phyloP scores from a whole-genome alignment of 140 eudicot genomes.

The Flaveria floridana region DNA sequence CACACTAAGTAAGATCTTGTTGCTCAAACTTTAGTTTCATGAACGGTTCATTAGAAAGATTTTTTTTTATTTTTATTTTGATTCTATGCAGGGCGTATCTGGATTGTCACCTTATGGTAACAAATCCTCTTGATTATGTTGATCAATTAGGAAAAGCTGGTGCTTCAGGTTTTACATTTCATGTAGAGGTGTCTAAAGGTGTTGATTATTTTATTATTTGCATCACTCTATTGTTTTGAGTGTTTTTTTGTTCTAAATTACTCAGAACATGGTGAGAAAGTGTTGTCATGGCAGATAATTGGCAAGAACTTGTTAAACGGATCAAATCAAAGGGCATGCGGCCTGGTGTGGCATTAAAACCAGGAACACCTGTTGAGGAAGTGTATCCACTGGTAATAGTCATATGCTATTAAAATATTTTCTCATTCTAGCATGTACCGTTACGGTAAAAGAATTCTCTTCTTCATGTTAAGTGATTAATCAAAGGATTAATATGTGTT shows the following conservation, averaged over 20 bases:
- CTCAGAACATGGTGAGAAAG: background rate
- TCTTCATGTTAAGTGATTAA: background rate
- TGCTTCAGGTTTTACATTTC: conserved; percentile 96
- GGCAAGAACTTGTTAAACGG: conserved; percentile 73
- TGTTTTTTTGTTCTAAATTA: background rate
- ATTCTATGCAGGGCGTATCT: conserved; percentile 65
- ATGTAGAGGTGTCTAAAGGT: conserved; percentile 93
- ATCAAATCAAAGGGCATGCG: conserved; percentile 83
- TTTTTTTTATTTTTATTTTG: background rate
- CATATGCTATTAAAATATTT: background rate
- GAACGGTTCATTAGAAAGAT: background rate
- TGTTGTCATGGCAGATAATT: conserved; percentile 54
- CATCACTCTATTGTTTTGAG: background rate
- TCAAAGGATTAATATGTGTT: background rate
- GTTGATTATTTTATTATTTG: conserved; percentile 19
- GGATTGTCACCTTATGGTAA: conserved; percentile 98
- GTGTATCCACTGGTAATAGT: conserved; percentile 75
- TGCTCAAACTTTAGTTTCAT: conserved; percentile 5
- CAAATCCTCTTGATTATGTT: conserved; percentile 91
- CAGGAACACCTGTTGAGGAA: conserved; percentile 87
- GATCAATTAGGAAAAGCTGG: conserved; percentile 90
- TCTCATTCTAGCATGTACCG: background rate
- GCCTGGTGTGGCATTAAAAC: conserved; percentile 90
- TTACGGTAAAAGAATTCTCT: background rate
- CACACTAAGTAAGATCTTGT: conserved; percentile 59